A percentile compares a stretch with the other conserved stretches of the same genome.
Evolutionary conservation across 768 basidiomycete genomes (phyloP).

Genomic region (Mycena haematopus): DNA sequence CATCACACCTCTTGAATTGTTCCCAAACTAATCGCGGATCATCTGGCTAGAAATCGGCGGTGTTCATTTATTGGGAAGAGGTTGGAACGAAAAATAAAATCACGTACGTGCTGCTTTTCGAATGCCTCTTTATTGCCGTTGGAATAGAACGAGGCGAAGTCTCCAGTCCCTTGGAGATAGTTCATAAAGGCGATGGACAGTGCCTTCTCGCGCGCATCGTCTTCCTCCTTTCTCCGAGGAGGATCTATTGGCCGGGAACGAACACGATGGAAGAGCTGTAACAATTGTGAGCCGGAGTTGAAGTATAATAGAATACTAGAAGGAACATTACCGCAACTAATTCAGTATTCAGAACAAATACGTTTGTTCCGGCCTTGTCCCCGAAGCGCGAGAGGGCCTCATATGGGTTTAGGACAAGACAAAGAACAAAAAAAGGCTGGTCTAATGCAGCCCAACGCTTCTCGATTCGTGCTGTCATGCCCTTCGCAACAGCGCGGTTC

Average conservation of each 20-base stretch:
- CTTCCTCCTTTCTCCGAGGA: background rate
- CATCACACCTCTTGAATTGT: background rate
- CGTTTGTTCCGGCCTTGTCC: background rate
- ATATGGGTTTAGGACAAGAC: background rate
- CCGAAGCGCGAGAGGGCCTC: background rate
- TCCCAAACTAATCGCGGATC: background rate
- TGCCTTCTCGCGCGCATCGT: background rate
- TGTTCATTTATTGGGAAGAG: background rate
- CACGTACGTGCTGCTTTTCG: background rate
- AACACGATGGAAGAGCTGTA: too few species aligned
- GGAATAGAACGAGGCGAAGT: background rate
- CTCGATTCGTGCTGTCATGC: slow-evolving; percentile 16
- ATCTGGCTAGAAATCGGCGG: background rate
- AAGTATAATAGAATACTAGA: background rate
- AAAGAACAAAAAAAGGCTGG: background rate
- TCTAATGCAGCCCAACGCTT: slow-evolving; percentile 15
- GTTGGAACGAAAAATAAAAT: background rate
- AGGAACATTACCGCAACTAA: background rate
- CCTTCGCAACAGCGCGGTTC: background rate
- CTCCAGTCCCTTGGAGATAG: background rate
- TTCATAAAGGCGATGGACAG: background rate
- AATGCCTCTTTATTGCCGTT: too few species aligned
- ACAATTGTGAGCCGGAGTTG: background rate
- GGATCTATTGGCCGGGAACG: background rate
- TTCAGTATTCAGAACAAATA: background rate